Evolutionary conservation across 106 monocot species (phyloP), one percentile per base, ranked within the genome.

Genomic region (Dioscorea alata): DNA sequence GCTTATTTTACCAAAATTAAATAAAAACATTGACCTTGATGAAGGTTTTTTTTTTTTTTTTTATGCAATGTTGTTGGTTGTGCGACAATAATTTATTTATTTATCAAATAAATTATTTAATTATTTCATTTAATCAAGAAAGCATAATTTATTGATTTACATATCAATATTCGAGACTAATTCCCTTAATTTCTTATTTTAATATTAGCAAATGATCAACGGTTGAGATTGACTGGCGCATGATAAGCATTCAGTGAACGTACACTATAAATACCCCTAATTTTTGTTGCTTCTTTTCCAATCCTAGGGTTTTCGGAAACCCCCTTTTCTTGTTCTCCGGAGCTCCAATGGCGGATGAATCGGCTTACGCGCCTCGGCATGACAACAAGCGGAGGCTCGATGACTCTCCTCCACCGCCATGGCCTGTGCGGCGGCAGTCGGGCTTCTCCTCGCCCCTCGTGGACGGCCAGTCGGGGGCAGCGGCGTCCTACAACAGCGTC

Each of bases 331-430:
- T 6, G 9, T 33, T 25, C 17, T 12, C 4, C 70, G 57, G 68
- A 69, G 57, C 31, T 59, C 19, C 33, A 23, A 93, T 93, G 89
- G 85, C 84, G 71, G 93, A 93, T 8, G 93, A 89, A 23, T 33
- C 50, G 24, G 78, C 78, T 31, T 80, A 67, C 68, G 71, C 80
- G 31, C 72, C 80, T n/a, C 72, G 85, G 12, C 13, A 75, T 13
- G 91, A 88, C 33, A 76, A 83, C 83, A 94, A 94, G 76, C 77
- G 94, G 4, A 94, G 90, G 87, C 89, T 78, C 79, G 94, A 90
- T 25, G 88, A 90, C 18, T 16, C 15, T 31, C 75, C 71, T 6
- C 58, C 65, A 10, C 24, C 77, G 1, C 42, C 84, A 18, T 49
- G 78, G n/a, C 59, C 83, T 7, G 63, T 71, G 13, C 84, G 90